Base-by-base conservation (phyloP, 2,329 filamentous ascomycete species). In the Penicillium sp. region DNA sequence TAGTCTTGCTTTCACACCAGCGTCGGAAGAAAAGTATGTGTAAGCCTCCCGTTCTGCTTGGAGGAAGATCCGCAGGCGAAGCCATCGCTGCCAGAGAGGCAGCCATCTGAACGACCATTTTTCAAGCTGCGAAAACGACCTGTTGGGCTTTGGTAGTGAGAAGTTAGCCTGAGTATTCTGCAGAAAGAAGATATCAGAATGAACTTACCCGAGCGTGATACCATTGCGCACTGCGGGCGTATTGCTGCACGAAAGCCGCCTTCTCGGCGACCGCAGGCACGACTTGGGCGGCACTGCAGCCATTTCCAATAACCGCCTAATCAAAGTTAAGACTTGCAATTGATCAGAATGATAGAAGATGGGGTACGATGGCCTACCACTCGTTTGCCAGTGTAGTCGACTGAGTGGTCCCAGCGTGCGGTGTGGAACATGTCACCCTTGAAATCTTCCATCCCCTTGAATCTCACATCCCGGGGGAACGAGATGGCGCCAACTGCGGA, bases 361-460 rank as follows among this genome's bases (percentile, higher is more conserved):
- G 10, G 7, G 26, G 10, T 27, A 10, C 26, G 26, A 27, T 27
- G 6, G 10, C 26, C 10, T 13, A 55, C 64, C 18, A 67, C 53
- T 4, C 57, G 26, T 37, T 67, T 66, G 15, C 52, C 58, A 13
- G 36, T 55, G 34, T 61, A 63, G 36, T 54, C 42, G 10, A 45
- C 32, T 2, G 27, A 33, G 43, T 75, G 77, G 49, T 78, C 66
- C 77, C 77, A 80, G 4, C 74, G 69, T 2, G 69, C 64, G 1
- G 76, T 75, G 57, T 80, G 77, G 48, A 79, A 76, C 27, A 68
- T 66, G 2, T 69, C 58, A 9, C 76, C 75, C 18, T 69, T 51
- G 58, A 76, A 79, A 0, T 26, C 49, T 18, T 61, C 58, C 34
- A 64, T 54, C 10, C 62, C 62, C 6, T 49, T 37, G 18, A 64